Evolutionary conservation across 805 yeast genomes (phyloP), one percentile per base, ranked within the genome.

Genomic region (Pichia occidentalis): DNA sequence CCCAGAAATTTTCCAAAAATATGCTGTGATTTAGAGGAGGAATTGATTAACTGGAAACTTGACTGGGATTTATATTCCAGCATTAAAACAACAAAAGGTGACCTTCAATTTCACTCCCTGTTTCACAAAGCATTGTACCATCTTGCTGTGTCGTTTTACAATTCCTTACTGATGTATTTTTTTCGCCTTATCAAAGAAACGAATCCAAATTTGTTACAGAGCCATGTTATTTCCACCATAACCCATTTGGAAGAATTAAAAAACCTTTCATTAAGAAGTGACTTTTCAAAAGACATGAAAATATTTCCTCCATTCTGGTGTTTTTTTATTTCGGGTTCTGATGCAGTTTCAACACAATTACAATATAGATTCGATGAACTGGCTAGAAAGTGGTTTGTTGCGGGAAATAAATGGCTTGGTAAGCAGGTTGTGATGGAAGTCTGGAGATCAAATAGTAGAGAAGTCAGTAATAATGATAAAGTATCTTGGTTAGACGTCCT

Each of bases 1-100:
- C 79, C 80, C 0, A 56, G 79, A 29, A 74, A 73, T 46, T 75
- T 72, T 49, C 78, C 79, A 4, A 62, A 64, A 37, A 59, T 73
- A 3, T 73, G 79, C 46, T 73, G 77, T 36, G 78, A 73, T 36
- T 48, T 68, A 3, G 77, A 73, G 43, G 78, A 73, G 39, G 67
- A 63, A 25, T 51, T 75, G 16, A 40, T 65, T 31, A 61, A 55
- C 34, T 75, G 79, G 79, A 59, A 56, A 31, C 49, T 64, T 13
- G 66, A 63, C 16, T 71, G 77, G 77, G 52, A 55, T 26, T 50
- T 72, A 13, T 60, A 63, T 46, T 42, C 51, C 8, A 49, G 51
- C 24, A 41, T 48, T 3, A 13, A 29, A 11, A 23, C 37, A 14
- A 24, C n/a, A 7, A 18, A 32, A 23, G 52, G 40, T 4, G 36